Percentiles rank a stretch among this genome's conserved stretches.
Evolutionary conservation across 345 rosid species (phyloP).

Genomic region (Pseudoturritis turrita): DNA sequence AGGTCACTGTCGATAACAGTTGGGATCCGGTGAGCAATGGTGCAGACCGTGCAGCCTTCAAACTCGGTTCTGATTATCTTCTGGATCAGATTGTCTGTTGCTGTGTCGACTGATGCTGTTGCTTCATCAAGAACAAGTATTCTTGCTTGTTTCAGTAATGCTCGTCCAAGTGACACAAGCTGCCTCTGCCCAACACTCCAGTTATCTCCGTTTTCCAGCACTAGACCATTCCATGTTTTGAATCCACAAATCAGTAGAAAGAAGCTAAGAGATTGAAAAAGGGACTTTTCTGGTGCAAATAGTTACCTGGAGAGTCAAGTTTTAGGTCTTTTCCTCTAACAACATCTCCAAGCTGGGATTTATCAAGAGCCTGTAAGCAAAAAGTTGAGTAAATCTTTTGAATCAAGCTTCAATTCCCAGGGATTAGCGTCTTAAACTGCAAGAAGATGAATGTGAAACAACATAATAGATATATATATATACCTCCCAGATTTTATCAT

Average conservation of each 20-base stretch:
- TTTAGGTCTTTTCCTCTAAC: conserved; percentile 80
- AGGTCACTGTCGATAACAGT: conserved; percentile 97
- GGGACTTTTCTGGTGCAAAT: not conserved
- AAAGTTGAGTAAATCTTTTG: not conserved
- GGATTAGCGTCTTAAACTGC: not conserved
- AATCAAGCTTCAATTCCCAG: not conserved
- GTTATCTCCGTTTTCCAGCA: conserved; percentile 95
- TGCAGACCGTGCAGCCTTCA: conserved; percentile 87
- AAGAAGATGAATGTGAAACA: not conserved
- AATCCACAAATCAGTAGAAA: not conserved
- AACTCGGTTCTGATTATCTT: conserved; percentile 93
- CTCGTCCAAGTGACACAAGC: conserved; percentile 88
- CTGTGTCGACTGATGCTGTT: conserved; percentile 97
- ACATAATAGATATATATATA: not conserved
- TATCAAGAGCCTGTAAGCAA: conserved; percentile 77
- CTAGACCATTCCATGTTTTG: conserved; percentile 37
- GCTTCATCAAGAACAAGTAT: conserved; percentile 98
- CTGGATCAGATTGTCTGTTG: conserved; percentile 95
- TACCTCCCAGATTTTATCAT: conserved; percentile 92
- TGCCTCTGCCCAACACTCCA: conserved; percentile 99
- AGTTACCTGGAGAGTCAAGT: conserved; percentile 84
- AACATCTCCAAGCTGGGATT: conserved; percentile 88
- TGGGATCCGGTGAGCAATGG: conserved; percentile 97
- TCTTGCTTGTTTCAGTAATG: conserved; percentile 85
- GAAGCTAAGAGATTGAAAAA: not conserved